Base-by-base conservation (phyloP, 345 rosid genomes). In the Salix dunnii region DNA sequence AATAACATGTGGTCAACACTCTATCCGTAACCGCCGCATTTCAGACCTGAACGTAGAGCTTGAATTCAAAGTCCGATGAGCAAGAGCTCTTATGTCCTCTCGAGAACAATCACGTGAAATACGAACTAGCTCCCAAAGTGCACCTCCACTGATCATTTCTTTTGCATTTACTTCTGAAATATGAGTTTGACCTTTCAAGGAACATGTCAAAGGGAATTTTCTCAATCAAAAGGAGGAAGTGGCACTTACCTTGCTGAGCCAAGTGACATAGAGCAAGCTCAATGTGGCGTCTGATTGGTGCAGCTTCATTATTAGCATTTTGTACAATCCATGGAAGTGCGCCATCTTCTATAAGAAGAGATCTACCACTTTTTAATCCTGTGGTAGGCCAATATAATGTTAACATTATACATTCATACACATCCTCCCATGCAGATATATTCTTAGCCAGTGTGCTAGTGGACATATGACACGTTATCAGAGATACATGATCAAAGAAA, bases 111-210 rank as follows among this genome's bases (percentile, higher is more conserved):
- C 79, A 13, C 81, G 76, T 2, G 81, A 82, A 69, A 82, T 82
- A 1, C 81, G 84, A 43, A 82, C 84, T 25, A 82, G 79, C 76
- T 82, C 84, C 84, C 84, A 82, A 0, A 82, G 73, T 5, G 84
- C 84, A 40, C 84, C 84, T 70, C 84, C 84, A 70, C 79, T 74
- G 16, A 82, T 74, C 84, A 82, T 82, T 72, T 82, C 81, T 55
- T 77, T 78, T 17, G 84, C 81, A 75, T 82, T 82, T 70, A 71
- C 76, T 61, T 82, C 71, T 40, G 76, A 78, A 81, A 79, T 72
- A 62, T 72, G 42, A 63, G 10, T 5, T 21, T 3, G 13, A 48
- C 35, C 12, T 42, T 75, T 77, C 31, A 71, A 49, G 67, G 21
- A 55, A 58, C 16, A 13, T 3, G 35, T 12, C 35, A 58, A 14